Evolutionary conservation across 2,329 filamentous ascomycete species (phyloP), one percentile per base, ranked within the genome.

Genomic region (Ascochyta fabae): DNA sequence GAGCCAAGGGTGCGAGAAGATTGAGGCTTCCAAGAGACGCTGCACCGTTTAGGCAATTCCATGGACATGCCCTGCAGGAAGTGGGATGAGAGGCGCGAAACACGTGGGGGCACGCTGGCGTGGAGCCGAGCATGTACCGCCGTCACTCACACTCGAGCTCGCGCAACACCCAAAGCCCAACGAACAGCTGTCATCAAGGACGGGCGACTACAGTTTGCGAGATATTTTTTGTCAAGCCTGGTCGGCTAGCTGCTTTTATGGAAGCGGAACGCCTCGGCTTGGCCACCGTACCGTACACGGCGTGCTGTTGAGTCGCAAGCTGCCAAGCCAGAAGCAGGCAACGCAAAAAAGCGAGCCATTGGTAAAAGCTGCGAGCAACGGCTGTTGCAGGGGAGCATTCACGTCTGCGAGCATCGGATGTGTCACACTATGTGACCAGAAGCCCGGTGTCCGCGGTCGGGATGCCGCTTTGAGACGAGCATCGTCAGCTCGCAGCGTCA

Each of bases 381-480:
- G 15, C 13, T 42, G 29, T 31, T 45, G 41, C 35, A 29, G 47
- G 41, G 41, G 50, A 36, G 47, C 38, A 42, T 38, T 38, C n/a
- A 22, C 34, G 41, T 54, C 54, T 56, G 58, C 39, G 43, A 58
- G 43, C 36, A 56, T 56, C 44, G 59, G 56, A 62, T 65, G 64
- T 64, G 66, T 65, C 68, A 68, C 63, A 27, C 57, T 62, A 56
- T 58, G 52, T 57, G 59, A 58, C 61, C 59, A 61, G 63, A 31
- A 36, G 62, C 61, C 60, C 63, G 19, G 59, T 48, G 52, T 35
- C 53, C 48, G 53, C 61, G 53, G 38, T 40, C 68, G 69, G 68
- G 41, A 60, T 70, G 60, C 69, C 68, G 53, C 53, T 59, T 70
- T 65, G 51, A 62, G 64, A 48, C 38, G 39, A 49, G 44, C 60